Base-by-base conservation (phyloP, 352 stramenopile species). In the Halophytophthora polymorphica region DNA sequence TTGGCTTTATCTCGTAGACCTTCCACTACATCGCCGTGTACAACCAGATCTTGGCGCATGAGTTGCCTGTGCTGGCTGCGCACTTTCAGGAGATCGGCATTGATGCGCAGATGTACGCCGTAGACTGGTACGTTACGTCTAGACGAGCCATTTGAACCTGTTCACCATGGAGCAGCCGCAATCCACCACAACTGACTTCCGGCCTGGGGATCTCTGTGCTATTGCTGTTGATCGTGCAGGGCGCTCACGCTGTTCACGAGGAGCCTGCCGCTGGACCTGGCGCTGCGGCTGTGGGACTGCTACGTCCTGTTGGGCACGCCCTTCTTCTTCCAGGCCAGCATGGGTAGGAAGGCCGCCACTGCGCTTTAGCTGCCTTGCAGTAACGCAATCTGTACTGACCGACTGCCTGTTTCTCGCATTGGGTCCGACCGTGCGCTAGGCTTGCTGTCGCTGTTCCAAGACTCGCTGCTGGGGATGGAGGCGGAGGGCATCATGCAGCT, bases 311-410 rank as follows among this genome's bases (percentile, higher is more conserved):
- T 91, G 13, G 82, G 84, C 33, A 88, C 84, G 38, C 69, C 82
- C 15, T 94, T 93, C 60, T 93, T 94, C 63, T 94, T 94, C 54
- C 84, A 93, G 45, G 82, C 82, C 6, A 90, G 80, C 61, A 84
- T 94, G 61, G 84, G 83, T 92, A 61, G 48, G 66, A 31, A 23
- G 18, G 8, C 23, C 6, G 44, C 52, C 2, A 21, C 22, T 33
- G 19, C n/a, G 5, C 13, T 21, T 13, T 18, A n/a, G 10, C 7
- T 37, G 1, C 21, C 10, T 23, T 36, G 41, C 10, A 23, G 25
- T 49, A 17, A 28, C 18, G 3, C 6, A n/a, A n/a, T n/a, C n/a
- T 13, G 1, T n/a, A 37, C 34, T 40, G 19, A 36, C 13, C 36
- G 0, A 13, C 17, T 38, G 15, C 38, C 13, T 47, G n/a, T 49